Percentiles rank a stretch among this genome's conserved stretches.
These are phyloP conservation scores for Dioszegia aurantiaca DNA, from an alignment of 768 basidiomycete species.

Conservation along the genomic window DNA sequence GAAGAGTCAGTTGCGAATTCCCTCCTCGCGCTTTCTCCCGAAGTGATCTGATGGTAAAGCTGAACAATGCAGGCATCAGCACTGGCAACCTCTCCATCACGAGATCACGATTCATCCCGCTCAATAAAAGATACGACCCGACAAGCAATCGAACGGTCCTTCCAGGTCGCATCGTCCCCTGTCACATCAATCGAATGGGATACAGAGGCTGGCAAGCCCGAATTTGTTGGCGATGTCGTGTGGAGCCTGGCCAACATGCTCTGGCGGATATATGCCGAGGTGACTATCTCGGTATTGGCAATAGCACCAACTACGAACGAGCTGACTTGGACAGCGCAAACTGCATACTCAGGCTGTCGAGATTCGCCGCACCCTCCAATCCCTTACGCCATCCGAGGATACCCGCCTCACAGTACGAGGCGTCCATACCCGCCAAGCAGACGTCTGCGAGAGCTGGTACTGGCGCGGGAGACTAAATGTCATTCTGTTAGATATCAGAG, in stretches of 20 bases:
- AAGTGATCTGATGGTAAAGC: not conserved
- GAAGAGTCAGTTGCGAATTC: conserved; percentile 13
- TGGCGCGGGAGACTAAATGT: conserved; percentile 39
- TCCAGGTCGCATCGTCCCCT: conserved; percentile 31
- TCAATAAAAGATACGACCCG: conserved; percentile 40
- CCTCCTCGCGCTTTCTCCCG: not conserved
- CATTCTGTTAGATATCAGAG: conserved; percentile 34
- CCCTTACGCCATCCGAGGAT: conserved; percentile 32
- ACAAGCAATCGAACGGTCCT: conserved; percentile 35
- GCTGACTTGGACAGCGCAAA: conserved; percentile 29
- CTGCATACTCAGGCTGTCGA: conserved; percentile 42
- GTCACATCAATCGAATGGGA: conserved; percentile 27
- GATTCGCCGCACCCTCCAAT: conserved; percentile 23
- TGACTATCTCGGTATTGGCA: conserved; percentile 12
- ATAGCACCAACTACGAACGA: not conserved
- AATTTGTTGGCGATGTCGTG: conserved; percentile 33
- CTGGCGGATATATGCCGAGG: conserved; percentile 44
- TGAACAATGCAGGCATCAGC: conserved; percentile 25
- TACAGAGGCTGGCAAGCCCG: not conserved
- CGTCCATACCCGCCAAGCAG: conserved; percentile 19
- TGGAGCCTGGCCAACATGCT: conserved; percentile 40
- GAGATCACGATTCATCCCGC: conserved; percentile 29
- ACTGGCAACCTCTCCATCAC: conserved; percentile 27
- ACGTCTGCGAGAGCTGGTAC: conserved; percentile 42
- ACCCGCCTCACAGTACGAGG: conserved; percentile 29